A percentile compares a stretch with the other conserved stretches of the same genome.
Conservation (phyloP, 306 rosid genomes). For the Quercus glauca region DNA sequence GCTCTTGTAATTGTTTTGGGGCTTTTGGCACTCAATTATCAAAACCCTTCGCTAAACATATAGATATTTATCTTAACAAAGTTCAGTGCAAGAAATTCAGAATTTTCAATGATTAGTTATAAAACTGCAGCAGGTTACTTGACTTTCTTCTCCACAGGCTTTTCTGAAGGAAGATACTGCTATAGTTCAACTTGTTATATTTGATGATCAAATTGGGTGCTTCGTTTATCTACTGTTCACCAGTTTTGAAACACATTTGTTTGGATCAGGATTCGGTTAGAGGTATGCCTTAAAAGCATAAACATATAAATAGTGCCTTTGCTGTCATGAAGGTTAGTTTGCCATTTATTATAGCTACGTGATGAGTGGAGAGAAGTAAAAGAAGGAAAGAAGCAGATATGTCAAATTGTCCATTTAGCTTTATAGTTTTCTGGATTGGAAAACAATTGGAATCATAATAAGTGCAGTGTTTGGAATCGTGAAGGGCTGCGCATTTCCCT, state of each 20-base stretch:
- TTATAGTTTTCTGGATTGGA: constrained; percentile 27
- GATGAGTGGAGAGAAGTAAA: constrained; percentile 23
- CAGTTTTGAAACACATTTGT: constrained; percentile 94
- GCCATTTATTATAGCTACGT: constrained; percentile 53
- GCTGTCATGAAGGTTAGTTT: constrained; percentile 86
- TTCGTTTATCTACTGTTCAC: constrained; percentile 93
- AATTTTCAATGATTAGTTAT: constrained; percentile 52
- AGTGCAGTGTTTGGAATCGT: not conserved
- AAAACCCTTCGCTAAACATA: constrained; percentile 18
- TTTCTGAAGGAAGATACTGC: constrained; percentile 99
- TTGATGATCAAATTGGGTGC: constrained; percentile 97
- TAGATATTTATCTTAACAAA: constrained; percentile 23
- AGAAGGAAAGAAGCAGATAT: constrained; percentile 23
- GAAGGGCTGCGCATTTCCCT: constrained; percentile 21
- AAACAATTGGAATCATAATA: constrained; percentile 20
- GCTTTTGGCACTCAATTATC: constrained; percentile 26
- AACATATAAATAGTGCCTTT: constrained; percentile 66
- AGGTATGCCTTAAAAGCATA: constrained; percentile 99
- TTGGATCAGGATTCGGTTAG: constrained; percentile 97
- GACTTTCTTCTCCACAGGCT: constrained; percentile 95
- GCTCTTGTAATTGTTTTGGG: constrained; percentile 25
- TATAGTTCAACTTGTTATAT: constrained; percentile 90
- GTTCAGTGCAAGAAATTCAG: constrained; percentile 35
- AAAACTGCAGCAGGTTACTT: constrained; percentile 89
- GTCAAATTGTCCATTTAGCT: constrained; percentile 24